phyloP scores from a whole-genome alignment of 2,329 filamentous ascomycete genomes.

The Mycosphaerelloides madeirae region DNA sequence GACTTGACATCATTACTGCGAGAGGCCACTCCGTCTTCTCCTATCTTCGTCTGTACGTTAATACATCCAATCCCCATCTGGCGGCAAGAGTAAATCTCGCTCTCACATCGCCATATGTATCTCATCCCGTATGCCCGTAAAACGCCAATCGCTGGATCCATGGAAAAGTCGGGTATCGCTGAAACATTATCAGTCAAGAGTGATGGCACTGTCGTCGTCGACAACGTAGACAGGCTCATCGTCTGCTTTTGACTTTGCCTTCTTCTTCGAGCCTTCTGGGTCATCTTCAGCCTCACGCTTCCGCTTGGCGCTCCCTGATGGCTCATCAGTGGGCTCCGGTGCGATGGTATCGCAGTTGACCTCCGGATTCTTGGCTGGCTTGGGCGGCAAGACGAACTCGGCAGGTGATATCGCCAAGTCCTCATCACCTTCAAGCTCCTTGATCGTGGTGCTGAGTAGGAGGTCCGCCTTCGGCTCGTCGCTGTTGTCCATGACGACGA shows the following conservation, averaged over 20 bases:
- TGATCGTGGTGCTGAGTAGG: conserved; percentile 47
- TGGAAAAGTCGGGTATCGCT: too few relatives aligned
- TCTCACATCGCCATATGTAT: background rate
- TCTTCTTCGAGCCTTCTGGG: conserved; percentile 23
- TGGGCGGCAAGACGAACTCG: conserved; percentile 16
- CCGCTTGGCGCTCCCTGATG: conserved; percentile 20
- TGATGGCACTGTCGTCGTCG: conserved; percentile 28
- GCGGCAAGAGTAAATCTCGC: too few relatives aligned
- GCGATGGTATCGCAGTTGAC: conserved; percentile 15
- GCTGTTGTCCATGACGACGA: conserved; percentile 80
- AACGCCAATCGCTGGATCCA: background rate
- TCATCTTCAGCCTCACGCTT: conserved; percentile 28
- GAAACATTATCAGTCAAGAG: conserved; percentile 23
- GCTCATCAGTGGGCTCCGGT: conserved; percentile 1
- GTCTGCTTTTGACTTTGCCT: conserved; percentile 15
- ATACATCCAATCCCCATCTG: background rate
- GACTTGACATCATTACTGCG: too few relatives aligned
- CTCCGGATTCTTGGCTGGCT: conserved; percentile 17
- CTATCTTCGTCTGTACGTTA: background rate
- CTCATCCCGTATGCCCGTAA: too few relatives aligned
- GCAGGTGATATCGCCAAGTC: conserved; percentile 17
- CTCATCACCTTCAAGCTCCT: conserved; percentile 7
- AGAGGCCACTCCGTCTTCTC: background rate
- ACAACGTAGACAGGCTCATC: conserved; percentile 19
- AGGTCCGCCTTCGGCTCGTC: conserved; percentile 79